These are phyloP conservation scores for Podospora sp. DNA, from an alignment of 495 filamentous ascomycete species.

Conservation along the genomic window DNA sequence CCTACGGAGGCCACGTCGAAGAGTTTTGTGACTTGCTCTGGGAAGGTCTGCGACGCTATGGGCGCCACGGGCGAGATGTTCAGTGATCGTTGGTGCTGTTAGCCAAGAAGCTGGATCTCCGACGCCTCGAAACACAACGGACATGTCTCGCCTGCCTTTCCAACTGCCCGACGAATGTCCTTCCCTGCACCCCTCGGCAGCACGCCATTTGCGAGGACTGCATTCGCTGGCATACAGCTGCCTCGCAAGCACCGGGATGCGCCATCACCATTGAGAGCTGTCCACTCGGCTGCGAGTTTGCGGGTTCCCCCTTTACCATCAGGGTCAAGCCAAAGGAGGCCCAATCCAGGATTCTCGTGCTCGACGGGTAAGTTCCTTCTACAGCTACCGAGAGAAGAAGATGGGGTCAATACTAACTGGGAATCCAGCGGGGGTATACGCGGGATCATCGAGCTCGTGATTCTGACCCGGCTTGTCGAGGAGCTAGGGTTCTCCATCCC, in stretches of 20 bases:
- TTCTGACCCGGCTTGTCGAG: slow-evolving; percentile 40
- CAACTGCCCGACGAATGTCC: slow-evolving; percentile 38
- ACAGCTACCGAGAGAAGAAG: background rate
- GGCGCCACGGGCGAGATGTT: background rate
- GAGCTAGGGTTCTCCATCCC: slow-evolving; percentile 31
- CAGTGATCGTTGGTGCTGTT: background rate
- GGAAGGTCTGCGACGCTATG: background rate
- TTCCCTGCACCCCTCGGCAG: slow-evolving; percentile 37
- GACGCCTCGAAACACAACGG: slow-evolving; percentile 25
- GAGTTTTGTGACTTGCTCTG: background rate
- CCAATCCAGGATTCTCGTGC: slow-evolving; percentile 38
- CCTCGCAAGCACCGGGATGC: slow-evolving; percentile 14
- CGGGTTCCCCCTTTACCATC: slow-evolving; percentile 23
- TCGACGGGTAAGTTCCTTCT: slow-evolving; percentile 43
- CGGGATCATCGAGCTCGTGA: slow-evolving; percentile 46
- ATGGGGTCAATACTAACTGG: background rate
- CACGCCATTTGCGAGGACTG: slow-evolving; percentile 45
- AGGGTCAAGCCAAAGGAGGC: slow-evolving; percentile 40
- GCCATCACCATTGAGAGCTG: slow-evolving; percentile 10
- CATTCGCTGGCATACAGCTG: slow-evolving; percentile 28
- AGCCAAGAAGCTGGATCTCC: background rate
- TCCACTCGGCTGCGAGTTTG: slow-evolving; percentile 21
- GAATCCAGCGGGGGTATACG: slow-evolving; percentile 46
- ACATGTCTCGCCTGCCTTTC: slow-evolving; percentile 46
- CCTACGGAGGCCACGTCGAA: background rate